These are phyloP conservation scores for Dioscorea dumetorum DNA, from an alignment of 106 monocot genomes.

Conservation along the genomic window DNA sequence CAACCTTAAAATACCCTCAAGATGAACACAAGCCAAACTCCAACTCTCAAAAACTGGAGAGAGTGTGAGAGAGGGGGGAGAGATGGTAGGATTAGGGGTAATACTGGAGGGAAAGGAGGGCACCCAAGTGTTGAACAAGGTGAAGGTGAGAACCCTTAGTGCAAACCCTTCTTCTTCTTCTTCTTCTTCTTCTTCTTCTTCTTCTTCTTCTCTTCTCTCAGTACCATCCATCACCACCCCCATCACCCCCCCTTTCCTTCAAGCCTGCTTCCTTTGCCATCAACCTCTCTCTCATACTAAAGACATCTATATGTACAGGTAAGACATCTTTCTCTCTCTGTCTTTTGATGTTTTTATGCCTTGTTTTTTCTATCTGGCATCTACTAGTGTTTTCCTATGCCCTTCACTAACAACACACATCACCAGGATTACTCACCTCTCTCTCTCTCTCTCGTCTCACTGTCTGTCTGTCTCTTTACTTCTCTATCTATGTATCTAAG, in stretches of 20 bases:
- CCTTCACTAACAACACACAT: too few species aligned
- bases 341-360: not conserved
- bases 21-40: not conserved
- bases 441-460: too few species aligned
- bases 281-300: constrained; percentile 12
- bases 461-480: too few species aligned
- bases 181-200: not conserved
- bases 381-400: too few species aligned
- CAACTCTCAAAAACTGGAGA: not conserved
- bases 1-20: not conserved
- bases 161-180: constrained; percentile 9
- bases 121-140: constrained; percentile 31
- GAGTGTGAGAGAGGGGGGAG: not conserved
- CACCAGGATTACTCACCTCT: too few species aligned
- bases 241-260: constrained; percentile 12
- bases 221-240: not conserved
- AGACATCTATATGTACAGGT: constrained; percentile 53
- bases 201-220: not conserved
- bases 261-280: constrained; percentile 36
- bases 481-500: too few species aligned
- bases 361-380: too few species aligned
- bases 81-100: constrained; percentile 33
- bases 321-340: not conserved
- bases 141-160: too few species aligned
- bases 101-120: constrained; percentile 23